Base-by-base conservation (phyloP, 2,329 filamentous ascomycete genomes). In the Microdochium trichocladiopsis region DNA sequence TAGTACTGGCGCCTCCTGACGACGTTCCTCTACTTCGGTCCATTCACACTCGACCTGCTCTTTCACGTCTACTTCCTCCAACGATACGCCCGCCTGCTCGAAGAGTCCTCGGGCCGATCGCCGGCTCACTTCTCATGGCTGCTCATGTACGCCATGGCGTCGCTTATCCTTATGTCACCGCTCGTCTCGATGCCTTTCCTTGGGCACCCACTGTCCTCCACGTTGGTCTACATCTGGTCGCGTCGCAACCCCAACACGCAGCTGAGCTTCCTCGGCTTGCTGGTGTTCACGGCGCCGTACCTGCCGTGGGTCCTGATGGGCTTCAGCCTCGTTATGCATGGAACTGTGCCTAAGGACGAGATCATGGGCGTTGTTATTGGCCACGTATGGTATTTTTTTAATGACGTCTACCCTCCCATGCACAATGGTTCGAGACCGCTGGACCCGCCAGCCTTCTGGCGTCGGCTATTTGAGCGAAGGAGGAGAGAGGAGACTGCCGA, bases 11-110 rank as follows among this genome's bases (percentile, higher is more conserved):
- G 94, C 41, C 78, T 99, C n/a, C 65, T 96, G 41, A 95, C 93
- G 2, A 96, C 93, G 1, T 99, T 99, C 73, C 83, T 97, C 64
- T 99, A 97, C 75, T 97, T 97, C 66, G 94, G 94, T 2, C 92
- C 93, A 2, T 84, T 97, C 58, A 94, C 87, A 25, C 83, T 99
- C 65, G 94, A 97, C 68, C 84, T 99, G 41, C 79, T 97, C 60
- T 97, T 96, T 76, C 93, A 97, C 69, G 88, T 97, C 68, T 99
- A 96, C 80, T 99, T 99, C 73, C 86, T 96, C 53, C 92, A 96
- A 68, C 88, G 94, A 53, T 99, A 99, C 70, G 92, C 93, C 6
- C 88, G 94, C 50, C 87, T 97, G 45, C 83, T 99, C 48, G 94
- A 99, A 72, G 93, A 97, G 70, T 91, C 90, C 1, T 91, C 91